Conservation (phyloP, 176 grass and related monocot species). For the Juncus effusus region DNA sequence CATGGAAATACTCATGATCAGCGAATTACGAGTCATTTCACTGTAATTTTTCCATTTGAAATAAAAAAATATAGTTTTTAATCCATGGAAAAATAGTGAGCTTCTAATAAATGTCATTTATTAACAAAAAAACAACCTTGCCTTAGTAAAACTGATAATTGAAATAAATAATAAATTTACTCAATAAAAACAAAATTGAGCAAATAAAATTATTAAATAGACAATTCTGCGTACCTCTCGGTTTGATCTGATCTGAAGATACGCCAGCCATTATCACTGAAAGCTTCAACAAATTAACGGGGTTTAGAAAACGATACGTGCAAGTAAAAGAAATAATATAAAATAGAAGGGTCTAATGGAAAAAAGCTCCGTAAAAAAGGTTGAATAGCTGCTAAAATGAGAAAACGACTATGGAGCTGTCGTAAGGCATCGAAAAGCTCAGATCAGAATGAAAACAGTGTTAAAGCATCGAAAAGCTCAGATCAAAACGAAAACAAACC, state of each 20-base stretch:
- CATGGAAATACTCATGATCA: no score
- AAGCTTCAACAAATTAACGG: not conserved
- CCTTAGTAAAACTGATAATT: no score
- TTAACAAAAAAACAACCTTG: no score
- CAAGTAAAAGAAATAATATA: not conserved
- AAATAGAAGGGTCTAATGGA: not conserved
- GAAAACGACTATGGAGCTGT: no score
- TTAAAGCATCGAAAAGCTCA: not conserved
- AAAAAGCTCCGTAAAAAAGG: not conserved
- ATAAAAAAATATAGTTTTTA: no score
- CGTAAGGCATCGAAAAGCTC: not conserved
- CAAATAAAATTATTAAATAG: not conserved
- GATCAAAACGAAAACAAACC: slow-evolving; percentile 1
- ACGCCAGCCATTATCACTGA: slow-evolving; percentile 18
- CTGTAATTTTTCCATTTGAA: no score
- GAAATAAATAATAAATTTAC: no score
- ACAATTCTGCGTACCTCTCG: slow-evolving; percentile 16
- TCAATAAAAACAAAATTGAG: no score
- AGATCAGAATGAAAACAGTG: slow-evolving; percentile 1
- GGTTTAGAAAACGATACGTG: not conserved
- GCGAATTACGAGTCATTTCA: no score
- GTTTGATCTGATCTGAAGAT: slow-evolving; percentile 25
- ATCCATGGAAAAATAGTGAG: no score
- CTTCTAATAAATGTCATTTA: no score
- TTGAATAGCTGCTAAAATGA: not conserved